Base-by-base conservation (phyloP, 1,284 basidiomycete species). In the Veloporphyrellus conicus region DNA sequence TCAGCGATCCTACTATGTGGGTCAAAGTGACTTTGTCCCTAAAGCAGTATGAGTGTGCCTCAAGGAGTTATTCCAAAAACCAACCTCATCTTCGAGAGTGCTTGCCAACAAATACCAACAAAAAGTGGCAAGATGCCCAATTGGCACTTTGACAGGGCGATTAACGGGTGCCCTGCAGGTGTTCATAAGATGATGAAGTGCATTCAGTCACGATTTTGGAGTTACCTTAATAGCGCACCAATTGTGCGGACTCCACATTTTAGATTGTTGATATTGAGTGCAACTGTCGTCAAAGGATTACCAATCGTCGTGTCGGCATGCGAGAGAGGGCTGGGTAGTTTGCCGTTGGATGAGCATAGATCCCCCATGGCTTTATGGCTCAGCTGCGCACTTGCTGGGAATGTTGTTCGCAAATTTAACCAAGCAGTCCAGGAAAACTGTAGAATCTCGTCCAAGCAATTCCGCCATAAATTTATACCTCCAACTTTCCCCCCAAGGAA, bases 401-500 rank as follows among this genome's bases (percentile, higher is more conserved):
- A 86, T 6, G 82, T 83, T 10, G 78, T 78, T 48, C 84, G 70
- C 38, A 89, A 49, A 9, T 71, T 64, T n/a, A 66, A 52, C 56
- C 86, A 77, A 9, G 84, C 75, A 46, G 68, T 71, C 79, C 79
- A 85, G 15, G 76, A 78, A 57, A 83, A 80, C 1, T 68, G 67
- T 35, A 90, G 52, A 0, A 81, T 79, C 36, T 84, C 83, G 39
- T 89, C 84, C 20, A 89, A 49, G 12, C 78, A 77, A 60, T 85
- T 88, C 52, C 82, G 75, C 87, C 87, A 90, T 11, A 83, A 57
- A 42, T 68, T 76, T 5, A 77, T 71, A n/a, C 81, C 79, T 16
- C 82, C 84, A 6, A 86, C 81, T 66, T 88, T 90, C 3, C 88
- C 88, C 16, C 86, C 87, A 1, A 84, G 82, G 27, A 77, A 66